phyloP scores from a whole-genome alignment of 345 rosid genomes.

The Acer negundo region DNA sequence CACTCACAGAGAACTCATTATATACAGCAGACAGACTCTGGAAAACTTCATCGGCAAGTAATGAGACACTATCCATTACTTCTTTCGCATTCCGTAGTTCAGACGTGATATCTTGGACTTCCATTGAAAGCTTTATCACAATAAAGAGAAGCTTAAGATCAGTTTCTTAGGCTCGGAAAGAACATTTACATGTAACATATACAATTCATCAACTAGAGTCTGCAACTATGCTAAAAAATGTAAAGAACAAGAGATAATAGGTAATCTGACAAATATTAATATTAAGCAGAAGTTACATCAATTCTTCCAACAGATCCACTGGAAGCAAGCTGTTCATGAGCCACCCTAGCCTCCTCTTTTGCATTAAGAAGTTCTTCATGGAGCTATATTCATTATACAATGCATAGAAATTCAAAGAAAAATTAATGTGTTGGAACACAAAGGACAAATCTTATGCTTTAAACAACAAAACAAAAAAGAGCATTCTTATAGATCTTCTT shows the following conservation, averaged over 20 bases:
- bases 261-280: conserved; percentile 22
- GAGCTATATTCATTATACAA: conserved; percentile 42
- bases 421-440: neutral
- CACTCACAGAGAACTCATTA: conserved; percentile 59
- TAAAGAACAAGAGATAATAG: conserved; percentile 11
- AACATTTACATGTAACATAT: neutral
- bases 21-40: conserved; percentile 46
- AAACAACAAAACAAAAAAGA: neutral
- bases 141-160: conserved; percentile 22
- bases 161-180: conserved; percentile 12
- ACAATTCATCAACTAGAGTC: neutral
- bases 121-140: conserved; percentile 45
- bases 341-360: conserved; percentile 56
- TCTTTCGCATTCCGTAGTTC: conserved; percentile 53
- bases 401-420: conserved; percentile 15
- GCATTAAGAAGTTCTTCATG: conserved; percentile 65
- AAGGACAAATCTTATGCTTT: conserved; percentile 7
- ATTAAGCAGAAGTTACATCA: conserved; percentile 34
- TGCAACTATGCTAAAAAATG: conserved; percentile 14
- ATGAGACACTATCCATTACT: conserved; percentile 44
- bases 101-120: conserved; percentile 51
- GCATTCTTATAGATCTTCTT: neutral
- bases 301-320: conserved; percentile 34
- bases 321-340: conserved; percentile 54
- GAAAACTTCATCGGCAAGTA: conserved; percentile 62